These are phyloP conservation scores for Lagerstroemia speciosa DNA, from an alignment of 345 rosid genomes.

Conservation along the genomic window DNA sequence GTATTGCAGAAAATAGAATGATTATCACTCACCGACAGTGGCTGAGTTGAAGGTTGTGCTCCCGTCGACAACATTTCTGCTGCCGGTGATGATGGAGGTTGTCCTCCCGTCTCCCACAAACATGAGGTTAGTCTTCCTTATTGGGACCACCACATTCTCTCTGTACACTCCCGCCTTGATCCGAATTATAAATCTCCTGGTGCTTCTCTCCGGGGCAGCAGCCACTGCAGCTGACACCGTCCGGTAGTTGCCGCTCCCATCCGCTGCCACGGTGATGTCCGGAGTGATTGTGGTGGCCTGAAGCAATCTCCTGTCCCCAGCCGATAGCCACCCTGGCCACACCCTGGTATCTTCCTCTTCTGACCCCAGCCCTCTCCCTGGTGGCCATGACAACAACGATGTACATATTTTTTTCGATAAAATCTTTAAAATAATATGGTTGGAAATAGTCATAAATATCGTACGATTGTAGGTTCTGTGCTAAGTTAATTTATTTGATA, in stretches of 20 bases:
- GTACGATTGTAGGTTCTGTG: no score
- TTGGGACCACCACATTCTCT: constrained; percentile 71
- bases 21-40: constrained; percentile 62
- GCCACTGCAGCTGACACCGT: constrained; percentile 66
- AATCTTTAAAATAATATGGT: no score
- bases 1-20: no score
- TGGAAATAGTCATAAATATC: no score
- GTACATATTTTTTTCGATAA: not conserved
- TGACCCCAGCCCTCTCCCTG: constrained; percentile 5
- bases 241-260: constrained; percentile 59
- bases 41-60: constrained; percentile 86
- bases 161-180: constrained; percentile 74
- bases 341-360: constrained; percentile 12
- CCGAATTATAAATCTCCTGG: constrained; percentile 48
- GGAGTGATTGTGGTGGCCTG: constrained; percentile 51
- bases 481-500: no score
- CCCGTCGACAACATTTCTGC: constrained; percentile 70
- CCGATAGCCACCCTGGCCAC: constrained; percentile 84
- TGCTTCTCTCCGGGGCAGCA: constrained; percentile 60
- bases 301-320: constrained; percentile 59
- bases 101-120: constrained; percentile 83
- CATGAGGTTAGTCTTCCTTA: constrained; percentile 55
- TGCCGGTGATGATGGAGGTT: constrained; percentile 63
- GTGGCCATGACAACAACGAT: not conserved
- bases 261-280: constrained; percentile 66